Evolutionary conservation across 768 basidiomycete genomes (phyloP).

Genomic region (Trametes maxima): DNA sequence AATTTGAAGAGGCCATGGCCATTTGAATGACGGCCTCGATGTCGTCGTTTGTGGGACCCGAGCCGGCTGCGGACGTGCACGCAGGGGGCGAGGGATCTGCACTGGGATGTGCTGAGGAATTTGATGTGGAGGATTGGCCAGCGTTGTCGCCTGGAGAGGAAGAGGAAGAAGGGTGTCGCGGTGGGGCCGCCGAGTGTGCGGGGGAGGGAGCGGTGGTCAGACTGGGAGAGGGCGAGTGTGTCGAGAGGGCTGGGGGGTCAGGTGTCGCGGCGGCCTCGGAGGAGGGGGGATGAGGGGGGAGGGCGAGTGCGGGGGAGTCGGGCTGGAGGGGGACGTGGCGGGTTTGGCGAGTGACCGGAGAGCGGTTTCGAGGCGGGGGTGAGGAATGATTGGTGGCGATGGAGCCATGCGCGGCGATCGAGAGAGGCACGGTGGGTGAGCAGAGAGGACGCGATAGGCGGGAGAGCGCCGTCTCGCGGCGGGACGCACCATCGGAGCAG

Average conservation of each 20-base stretch:
- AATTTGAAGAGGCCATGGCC: constrained; percentile 74
- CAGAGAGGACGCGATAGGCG: background rate
- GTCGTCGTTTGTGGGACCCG: constrained; percentile 69
- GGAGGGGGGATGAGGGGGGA: background rate
- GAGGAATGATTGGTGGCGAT: constrained; percentile 7
- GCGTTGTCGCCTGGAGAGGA: background rate
- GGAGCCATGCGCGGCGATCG: background rate
- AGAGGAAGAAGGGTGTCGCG: background rate
- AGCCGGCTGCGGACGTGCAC: constrained; percentile 18
- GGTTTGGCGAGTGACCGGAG: background rate
- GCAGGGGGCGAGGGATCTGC: constrained; percentile 3
- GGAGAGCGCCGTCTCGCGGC: background rate
- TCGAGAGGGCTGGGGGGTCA: background rate
- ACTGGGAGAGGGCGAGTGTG: constrained; percentile 4
- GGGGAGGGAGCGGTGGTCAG: background rate
- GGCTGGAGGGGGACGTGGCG: background rate
- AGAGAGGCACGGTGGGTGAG: background rate
- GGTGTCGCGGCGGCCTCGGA: background rate
- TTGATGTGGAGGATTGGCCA: background rate
- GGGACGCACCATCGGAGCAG: background rate
- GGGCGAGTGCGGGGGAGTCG: background rate
- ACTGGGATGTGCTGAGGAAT: background rate
- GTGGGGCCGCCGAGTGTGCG: background rate
- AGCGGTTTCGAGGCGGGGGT: background rate
- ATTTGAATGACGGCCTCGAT: constrained; percentile 92